Conservation (phyloP, 768 basidiomycete species). For the Russula earlei region DNA sequence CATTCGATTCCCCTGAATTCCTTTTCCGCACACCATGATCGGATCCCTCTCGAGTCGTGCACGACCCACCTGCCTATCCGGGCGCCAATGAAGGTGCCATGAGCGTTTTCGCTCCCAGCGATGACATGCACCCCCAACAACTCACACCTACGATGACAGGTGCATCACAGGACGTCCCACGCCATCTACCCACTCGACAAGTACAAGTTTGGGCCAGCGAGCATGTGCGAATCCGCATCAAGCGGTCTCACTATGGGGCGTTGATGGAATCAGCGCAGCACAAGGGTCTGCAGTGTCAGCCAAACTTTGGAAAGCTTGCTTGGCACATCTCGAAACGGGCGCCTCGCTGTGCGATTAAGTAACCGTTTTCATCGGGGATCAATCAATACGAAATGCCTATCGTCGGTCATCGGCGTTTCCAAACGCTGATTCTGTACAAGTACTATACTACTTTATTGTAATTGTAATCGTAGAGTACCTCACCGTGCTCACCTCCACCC, state of each 20-base stretch:
- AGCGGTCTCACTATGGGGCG: background rate
- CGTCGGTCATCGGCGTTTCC: background rate
- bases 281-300: background rate
- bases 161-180: too few relatives aligned
- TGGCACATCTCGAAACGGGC: background rate
- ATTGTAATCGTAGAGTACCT: too few relatives aligned
- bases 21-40: background rate
- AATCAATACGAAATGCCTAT: background rate
- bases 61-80: background rate
- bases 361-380: background rate
- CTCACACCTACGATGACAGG: too few relatives aligned
- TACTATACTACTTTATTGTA: too few relatives aligned
- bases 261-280: background rate
- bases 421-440: background rate
- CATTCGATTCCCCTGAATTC: background rate
- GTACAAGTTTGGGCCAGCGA: background rate
- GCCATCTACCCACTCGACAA: background rate
- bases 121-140: background rate
- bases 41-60: background rate
- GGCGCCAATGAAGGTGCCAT: background rate
- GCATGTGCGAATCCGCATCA: background rate
- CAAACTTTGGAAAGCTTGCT: too few relatives aligned
- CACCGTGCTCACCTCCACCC: background rate
- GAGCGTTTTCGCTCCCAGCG: background rate
- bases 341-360: background rate